Percentiles rank a stretch among this genome's conserved stretches.
Conservation (phyloP, 805 yeast genomes). For the Yamadazyma ubonensis region DNA sequence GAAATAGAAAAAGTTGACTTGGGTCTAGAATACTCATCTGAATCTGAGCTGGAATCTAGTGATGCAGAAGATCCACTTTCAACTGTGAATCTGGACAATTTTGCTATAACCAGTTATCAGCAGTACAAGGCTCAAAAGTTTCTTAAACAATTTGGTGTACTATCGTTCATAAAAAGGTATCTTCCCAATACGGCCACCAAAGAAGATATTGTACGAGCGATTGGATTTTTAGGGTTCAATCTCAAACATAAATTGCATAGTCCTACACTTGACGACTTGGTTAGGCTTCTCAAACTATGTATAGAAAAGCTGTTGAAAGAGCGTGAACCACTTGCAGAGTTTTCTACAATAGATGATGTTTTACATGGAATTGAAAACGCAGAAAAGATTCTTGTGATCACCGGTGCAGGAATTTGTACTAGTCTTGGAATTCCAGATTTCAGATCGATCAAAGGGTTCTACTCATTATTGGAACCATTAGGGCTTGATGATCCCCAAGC, state of each 20-base stretch:
- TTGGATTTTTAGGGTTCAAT: conserved; percentile 60
- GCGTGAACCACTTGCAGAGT: conserved; percentile 53
- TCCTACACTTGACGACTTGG: conserved; percentile 24
- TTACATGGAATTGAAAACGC: conserved; percentile 53
- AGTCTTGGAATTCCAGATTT: conserved; percentile 47
- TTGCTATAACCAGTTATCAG: conserved; percentile 1
- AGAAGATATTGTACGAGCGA: conserved; percentile 54
- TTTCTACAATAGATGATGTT: conserved; percentile 60
- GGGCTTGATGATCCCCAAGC: conserved; percentile 46
- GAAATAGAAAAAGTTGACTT: not conserved
- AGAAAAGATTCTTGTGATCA: conserved; percentile 37
- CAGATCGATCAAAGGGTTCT: conserved; percentile 59
- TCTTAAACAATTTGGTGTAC: conserved; percentile 60
- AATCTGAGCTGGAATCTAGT: conserved; percentile 1
- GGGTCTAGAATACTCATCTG: not conserved
- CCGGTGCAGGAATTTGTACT: conserved; percentile 48
- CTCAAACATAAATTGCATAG: not conserved
- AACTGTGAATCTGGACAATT: not conserved
- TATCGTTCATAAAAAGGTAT: conserved; percentile 57
- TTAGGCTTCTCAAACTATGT: conserved; percentile 58
- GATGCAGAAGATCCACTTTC: not conserved
- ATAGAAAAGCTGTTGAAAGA: conserved; percentile 59
- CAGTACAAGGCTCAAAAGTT: conserved; percentile 34
- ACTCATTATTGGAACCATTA: conserved; percentile 48
- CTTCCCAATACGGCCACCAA: conserved; percentile 61